Evolutionary conservation across 768 basidiomycete species (phyloP).

Genomic region (Suillus tomentosus): DNA sequence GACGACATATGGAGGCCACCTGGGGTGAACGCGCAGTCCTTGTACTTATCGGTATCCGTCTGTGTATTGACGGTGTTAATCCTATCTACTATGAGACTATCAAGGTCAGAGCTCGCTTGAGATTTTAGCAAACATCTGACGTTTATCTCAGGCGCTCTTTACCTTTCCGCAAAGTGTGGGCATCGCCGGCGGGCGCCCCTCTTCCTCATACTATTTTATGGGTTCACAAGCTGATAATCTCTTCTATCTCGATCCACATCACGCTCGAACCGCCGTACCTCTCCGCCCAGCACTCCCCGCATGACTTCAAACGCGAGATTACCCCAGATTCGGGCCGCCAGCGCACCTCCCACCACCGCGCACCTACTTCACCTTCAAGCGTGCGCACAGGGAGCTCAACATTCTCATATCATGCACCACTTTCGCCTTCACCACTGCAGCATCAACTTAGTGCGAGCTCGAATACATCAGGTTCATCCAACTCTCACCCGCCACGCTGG

Average conservation of each 20-base stretch:
- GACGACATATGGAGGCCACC: conserved; percentile 30
- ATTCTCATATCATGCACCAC: conserved; percentile 58
- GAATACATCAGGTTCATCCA: conserved; percentile 28
- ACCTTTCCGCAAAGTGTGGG: conserved; percentile 95
- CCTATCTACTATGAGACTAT: conserved; percentile 90
- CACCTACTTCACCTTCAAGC: conserved; percentile 53
- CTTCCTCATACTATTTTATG: conserved; percentile 98
- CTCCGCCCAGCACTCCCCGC: conserved; percentile 53
- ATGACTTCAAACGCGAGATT: conserved; percentile 31
- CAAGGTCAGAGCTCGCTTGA: conserved; percentile 48
- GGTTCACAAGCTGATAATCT: conserved; percentile 88
- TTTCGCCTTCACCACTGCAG: conserved; percentile 67
- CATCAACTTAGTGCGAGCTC: conserved; percentile 57
- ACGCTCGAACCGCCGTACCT: conserved; percentile 76
- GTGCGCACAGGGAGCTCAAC: conserved; percentile 48
- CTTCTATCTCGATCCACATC: conserved; percentile 81
- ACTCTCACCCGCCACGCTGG: conserved; percentile 33
- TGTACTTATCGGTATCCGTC: conserved; percentile 79
- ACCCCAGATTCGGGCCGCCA: conserved; percentile 29
- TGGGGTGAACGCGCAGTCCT: conserved; percentile 91
- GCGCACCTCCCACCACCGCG: conserved; percentile 34
- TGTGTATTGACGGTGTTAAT: conserved; percentile 93
- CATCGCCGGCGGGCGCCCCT: conserved; percentile 94
- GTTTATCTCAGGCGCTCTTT: conserved; percentile 64
- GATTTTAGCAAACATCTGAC: conserved; percentile 2